Base-by-base conservation (phyloP, 208 protist species). In the Crithidia fasciculata region DNA sequence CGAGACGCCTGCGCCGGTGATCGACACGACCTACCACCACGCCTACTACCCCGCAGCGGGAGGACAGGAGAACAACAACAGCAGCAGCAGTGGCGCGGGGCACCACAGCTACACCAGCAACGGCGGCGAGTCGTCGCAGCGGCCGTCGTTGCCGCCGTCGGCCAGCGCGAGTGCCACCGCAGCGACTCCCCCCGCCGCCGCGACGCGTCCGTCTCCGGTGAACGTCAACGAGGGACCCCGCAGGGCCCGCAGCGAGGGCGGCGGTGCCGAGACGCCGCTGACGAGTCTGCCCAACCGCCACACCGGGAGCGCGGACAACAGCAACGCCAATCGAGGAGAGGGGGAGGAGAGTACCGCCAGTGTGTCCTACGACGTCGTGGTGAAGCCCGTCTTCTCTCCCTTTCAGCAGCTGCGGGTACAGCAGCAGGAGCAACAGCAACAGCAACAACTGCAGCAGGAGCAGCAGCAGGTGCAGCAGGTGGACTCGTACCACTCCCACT, bases 361-460 rank as follows among this genome's bases (percentile, higher is more conserved):
- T 4, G 47, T 56, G 5, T n/a, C 36, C 8, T 67, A 56, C 49
- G 36, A 67, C 15, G 19, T 49, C 16, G 62, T 67, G 5, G 62
- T 56, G 49, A 67, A 67, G 49, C 62, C 62, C 12, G 37, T 67
- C 28, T 67, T 67, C 49, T 49, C n/a, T 4, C 55, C 57, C 15
- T 43, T 63, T 64, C 57, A 63, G 39, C 16, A 47, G 13, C 44
- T 45, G 1, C 68, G 39, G 28, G 45, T 5, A 44, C 44, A 44
- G 8, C 43, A 53, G 43, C 55, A 52, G 37, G 44, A 72, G 56
- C 28, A 63, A 9, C 28, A 58, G 55, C 5, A 47, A 13, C 19
- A n/a, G 16, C 5, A 41, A 19, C 55, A 53, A 9, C 41, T 36
- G 18, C 18, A 5, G 18, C 65, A 70, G 64, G 50, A 49, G 39